Evolutionary conservation across 2,329 filamentous ascomycete species (phyloP), one percentile per base, ranked within the genome.

Genomic region (Penicillium sp.): DNA sequence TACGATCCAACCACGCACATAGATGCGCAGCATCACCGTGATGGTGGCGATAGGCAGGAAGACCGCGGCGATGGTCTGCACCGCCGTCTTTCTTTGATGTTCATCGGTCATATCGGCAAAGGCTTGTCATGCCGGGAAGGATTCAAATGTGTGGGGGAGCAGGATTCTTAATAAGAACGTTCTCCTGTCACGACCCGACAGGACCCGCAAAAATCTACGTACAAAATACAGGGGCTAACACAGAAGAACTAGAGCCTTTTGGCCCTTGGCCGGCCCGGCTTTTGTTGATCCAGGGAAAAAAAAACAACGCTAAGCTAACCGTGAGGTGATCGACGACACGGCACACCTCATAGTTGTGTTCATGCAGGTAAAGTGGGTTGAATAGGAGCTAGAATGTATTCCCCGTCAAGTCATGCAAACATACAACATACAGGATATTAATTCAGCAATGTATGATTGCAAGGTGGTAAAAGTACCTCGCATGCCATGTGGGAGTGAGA

Each of bases 1-100:
- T 16, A 72, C 68, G 5, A 74, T 36, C 40, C 61, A 63, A 38
- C 60, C 60, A 3, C 72, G 70, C 41, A 72, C 68, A 59, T 73
- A 74, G 34, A 66, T 70, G 27, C 70, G 68, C 50, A 72, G 54
- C 25, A 65, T 61, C 16, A 71, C 68, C 7, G 68, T 53, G 9
- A 72, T 60, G 16, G 43, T 55, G 21, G 69, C 69, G 13, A 71
- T 57, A 1, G 70, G 51, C 59, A 72, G 53, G 38, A 72, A 71
- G 41, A 62, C 63, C 45, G 65, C 68, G 34, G 68, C 65, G 23
- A 70, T 62, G 40, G 57, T 60, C 52, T 57, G 59, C 23, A 70
- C 67, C 46, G 67, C 64, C 31, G 60, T 40, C 16, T 56, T 64
- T 57, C 69, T 64, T 48, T 65, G 59, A 25, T 67, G 56, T 39